Base-by-base conservation (phyloP, 2,329 filamentous ascomycete genomes). In the Aspergillus quadricinctus region DNA sequence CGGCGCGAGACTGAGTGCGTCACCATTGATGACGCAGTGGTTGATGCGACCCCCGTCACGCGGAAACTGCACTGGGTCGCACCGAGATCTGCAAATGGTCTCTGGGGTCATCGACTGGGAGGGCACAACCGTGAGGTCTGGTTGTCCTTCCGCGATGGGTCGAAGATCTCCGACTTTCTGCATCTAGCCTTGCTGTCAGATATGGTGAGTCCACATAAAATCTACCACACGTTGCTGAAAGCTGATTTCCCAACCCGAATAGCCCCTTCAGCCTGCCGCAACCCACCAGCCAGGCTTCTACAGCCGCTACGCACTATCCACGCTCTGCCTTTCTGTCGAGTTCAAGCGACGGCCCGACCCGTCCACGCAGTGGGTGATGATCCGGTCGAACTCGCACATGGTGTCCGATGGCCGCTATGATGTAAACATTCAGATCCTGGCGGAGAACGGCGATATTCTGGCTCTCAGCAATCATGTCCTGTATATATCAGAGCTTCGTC, bases 91-190 rank as follows among this genome's bases (percentile, higher is more conserved):
- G 35, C 58, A 5, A 50, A 61, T 40, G 61, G 59, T 21, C 55
- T 64, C 28, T 66, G 64, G 62, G 64, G 64, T n/a, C 64, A 66
- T 23, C 54, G 64, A 10, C 49, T 66, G 3, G 64, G 64, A 9
- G 62, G 64, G 3, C 62, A 66, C 45, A 35, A 62, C 17, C 57
- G 64, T 7, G 64, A 66, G 31, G 59, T 64, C 3, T 66, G 62
- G 64, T 31, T 66, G 9, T 64, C 64, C 4, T 62, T 63, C 48
- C 56, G 58, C n/a, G 62, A 64, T 48, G 59, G 61, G 6, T 60
- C 61, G 8, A 56, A 40, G 25, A 53, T 63, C 46, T 59, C 59
- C 14, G 53, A 61, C 35, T 29, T 54, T 28, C 49, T 59, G 21
- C 55, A 63, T 54, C 49, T 66, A 23, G 59, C 64, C 9, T 49